These are phyloP conservation scores for Sporisorium exsertum DNA, from an alignment of 1,284 basidiomycete genomes.

Conservation along the genomic window DNA sequence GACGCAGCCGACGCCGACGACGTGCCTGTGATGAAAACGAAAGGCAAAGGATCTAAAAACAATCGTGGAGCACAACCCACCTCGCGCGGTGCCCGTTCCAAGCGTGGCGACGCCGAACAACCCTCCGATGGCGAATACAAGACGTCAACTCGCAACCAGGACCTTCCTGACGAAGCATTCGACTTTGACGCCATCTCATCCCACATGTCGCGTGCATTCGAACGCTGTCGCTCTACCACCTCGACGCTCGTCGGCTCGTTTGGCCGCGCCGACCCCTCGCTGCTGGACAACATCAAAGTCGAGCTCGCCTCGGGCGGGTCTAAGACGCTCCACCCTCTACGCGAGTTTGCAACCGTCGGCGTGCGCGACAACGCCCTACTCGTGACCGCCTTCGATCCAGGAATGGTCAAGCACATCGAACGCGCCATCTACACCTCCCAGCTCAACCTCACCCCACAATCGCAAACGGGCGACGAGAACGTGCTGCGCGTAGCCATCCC, in stretches of 20 bases:
- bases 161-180: conserved; percentile 57
- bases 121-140: conserved; percentile 24
- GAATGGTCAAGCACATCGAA: conserved; percentile 65
- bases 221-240: conserved; percentile 47
- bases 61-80: conserved; percentile 31
- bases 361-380: conserved; percentile 61
- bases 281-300: conserved; percentile 61
- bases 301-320: conserved; percentile 20
- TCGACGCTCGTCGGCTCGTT: conserved; percentile 51
- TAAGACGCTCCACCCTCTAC: conserved; percentile 48
- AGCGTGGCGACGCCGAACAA: conserved; percentile 36
- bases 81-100: conserved; percentile 37
- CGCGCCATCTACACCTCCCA: conserved; percentile 62
- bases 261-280: conserved; percentile 57
- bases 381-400: conserved; percentile 62
- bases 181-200: conserved; percentile 40
- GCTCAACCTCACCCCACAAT: conserved; percentile 61
- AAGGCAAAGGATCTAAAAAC: conserved; percentile 57
- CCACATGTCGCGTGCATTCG: conserved; percentile 56
- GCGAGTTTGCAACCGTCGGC: conserved; percentile 66
- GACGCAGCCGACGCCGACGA: conserved; percentile 48
- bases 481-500: conserved; percentile 64
- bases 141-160: conserved; percentile 48
- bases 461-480: conserved; percentile 55
- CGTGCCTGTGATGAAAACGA: conserved; percentile 62